A percentile compares a stretch with the other conserved stretches of the same genome.
Conservation (phyloP, 1,284 basidiomycete species). For the Puccinia triticina region DNA sequence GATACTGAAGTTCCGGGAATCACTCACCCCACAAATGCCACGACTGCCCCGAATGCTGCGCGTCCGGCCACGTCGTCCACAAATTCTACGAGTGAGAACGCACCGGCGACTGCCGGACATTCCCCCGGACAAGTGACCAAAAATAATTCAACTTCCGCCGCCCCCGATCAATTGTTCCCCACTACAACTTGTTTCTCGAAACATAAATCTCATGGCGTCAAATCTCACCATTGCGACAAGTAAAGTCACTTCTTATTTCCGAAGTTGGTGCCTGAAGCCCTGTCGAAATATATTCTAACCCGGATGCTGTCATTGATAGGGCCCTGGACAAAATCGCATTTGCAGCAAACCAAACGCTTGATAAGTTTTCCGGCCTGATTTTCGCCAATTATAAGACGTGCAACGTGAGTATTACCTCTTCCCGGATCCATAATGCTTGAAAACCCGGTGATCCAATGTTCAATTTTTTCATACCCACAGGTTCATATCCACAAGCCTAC, state of each 20-base stretch:
- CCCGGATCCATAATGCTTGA: not conserved
- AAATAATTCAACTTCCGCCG: not conserved
- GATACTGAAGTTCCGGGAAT: slow-evolving; percentile 3
- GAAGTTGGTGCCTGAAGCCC: not conserved
- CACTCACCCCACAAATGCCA: not conserved
- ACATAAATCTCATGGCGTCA: not conserved
- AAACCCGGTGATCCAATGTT: not conserved
- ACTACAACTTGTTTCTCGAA: not conserved
- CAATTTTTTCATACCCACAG: not conserved
- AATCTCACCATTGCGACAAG: slow-evolving; percentile 1
- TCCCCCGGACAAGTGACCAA: not conserved
- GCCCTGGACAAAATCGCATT: slow-evolving; percentile 2
- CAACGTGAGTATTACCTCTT: not conserved
- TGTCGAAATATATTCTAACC: not conserved
- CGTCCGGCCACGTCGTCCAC: not conserved
- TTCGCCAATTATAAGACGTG: slow-evolving; percentile 11
- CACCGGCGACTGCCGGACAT: not conserved
- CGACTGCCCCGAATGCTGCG: not conserved
- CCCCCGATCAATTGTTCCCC: not conserved
- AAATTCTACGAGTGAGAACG: not conserved
- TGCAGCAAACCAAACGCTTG: slow-evolving; percentile 16
- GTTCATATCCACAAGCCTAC: slow-evolving; percentile 5
- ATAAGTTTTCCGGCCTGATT: not conserved
- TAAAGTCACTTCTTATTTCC: not conserved
- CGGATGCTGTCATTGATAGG: not conserved